Base-by-base conservation (phyloP, 1,284 basidiomycete genomes). In the Ganoderma sp. region DNA sequence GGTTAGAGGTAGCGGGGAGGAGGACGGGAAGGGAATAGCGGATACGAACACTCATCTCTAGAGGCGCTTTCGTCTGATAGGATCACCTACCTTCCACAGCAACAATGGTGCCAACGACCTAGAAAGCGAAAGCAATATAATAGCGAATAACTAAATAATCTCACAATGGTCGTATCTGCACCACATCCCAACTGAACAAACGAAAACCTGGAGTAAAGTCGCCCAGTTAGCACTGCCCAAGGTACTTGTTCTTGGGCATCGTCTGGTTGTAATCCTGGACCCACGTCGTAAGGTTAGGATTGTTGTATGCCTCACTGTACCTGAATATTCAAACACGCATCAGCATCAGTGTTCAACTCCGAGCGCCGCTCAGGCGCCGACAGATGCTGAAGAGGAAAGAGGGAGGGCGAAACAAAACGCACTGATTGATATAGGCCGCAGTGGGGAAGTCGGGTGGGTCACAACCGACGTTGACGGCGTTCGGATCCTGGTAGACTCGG, bases 371-470 rank as follows among this genome's bases (percentile, higher is more conserved):
- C 0, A 3, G 14, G 22, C 5, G 43, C 48, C 12, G 48, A 52
- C 50, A 25, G 48, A 28, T 8, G 3, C 19, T 6, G 7, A 15
- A 28, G 22, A 52, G 3, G 25, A 19, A 45, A 43, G 42, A 17
- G 39, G 10, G 3, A 34, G 17, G 4, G 25, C 22, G 48, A 42
- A 2, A 50, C 25, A 4, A 8, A 28, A 80, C 87, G 63, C 72
- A 91, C 90, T 87, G 78, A 45, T 90, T 81, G 75, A 95, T 94
- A 76, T 95, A 95, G n/a, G 84, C 82, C 59, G 83, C 78, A 0
- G 95, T 97, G 0, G 95, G 96, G 78, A 89, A 91, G 61, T 87
- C 85, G 34, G 82, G 78, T 1, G 95, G 95, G 75, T 96, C 91
- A 75, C 95, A 97, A 1, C 95, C 94, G 48, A 94, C 83, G 76